These are phyloP conservation scores for Xylariaceae sp. DNA, from an alignment of 2,329 filamentous ascomycete genomes.

Conservation along the genomic window DNA sequence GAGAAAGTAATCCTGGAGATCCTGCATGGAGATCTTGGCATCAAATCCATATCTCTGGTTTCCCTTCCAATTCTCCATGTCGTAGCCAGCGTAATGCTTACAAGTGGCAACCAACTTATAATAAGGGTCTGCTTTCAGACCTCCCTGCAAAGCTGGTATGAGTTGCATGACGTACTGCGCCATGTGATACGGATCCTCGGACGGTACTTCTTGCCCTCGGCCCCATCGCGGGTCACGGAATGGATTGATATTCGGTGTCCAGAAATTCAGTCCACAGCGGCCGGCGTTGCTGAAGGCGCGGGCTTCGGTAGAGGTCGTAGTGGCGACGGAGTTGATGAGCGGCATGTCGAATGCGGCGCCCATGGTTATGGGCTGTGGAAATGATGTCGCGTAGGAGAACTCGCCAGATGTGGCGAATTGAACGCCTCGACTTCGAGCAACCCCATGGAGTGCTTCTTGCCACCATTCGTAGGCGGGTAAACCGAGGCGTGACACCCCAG, in stretches of 20 bases:
- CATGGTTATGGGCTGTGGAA: slow-evolving; percentile 62
- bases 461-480: slow-evolving; percentile 57
- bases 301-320: slow-evolving; percentile 57
- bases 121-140: slow-evolving; percentile 20
- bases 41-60: slow-evolving; percentile 52
- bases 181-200: slow-evolving; percentile 53
- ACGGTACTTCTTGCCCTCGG: slow-evolving; percentile 58
- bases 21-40: slow-evolving; percentile 56
- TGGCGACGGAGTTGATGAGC: slow-evolving; percentile 55
- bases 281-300: slow-evolving; percentile 63
- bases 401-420: slow-evolving; percentile 48
- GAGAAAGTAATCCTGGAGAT: slow-evolving; percentile 66
- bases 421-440: slow-evolving; percentile 50
- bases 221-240: slow-evolving; percentile 65
- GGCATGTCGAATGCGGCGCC: slow-evolving; percentile 63
- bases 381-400: slow-evolving; percentile 61
- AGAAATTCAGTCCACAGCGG: slow-evolving; percentile 55
- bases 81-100: slow-evolving; percentile 59
- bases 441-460: slow-evolving; percentile 57
- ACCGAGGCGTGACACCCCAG: slow-evolving; percentile 52
- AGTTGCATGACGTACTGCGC: slow-evolving; percentile 51
- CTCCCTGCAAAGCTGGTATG: slow-evolving; percentile 51
- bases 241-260: slow-evolving; percentile 67
- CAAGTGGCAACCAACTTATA: slow-evolving; percentile 51
- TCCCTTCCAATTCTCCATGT: slow-evolving; percentile 48